phyloP scores from a whole-genome alignment of 768 basidiomycete genomes.

The Naganishia vishniacii region DNA sequence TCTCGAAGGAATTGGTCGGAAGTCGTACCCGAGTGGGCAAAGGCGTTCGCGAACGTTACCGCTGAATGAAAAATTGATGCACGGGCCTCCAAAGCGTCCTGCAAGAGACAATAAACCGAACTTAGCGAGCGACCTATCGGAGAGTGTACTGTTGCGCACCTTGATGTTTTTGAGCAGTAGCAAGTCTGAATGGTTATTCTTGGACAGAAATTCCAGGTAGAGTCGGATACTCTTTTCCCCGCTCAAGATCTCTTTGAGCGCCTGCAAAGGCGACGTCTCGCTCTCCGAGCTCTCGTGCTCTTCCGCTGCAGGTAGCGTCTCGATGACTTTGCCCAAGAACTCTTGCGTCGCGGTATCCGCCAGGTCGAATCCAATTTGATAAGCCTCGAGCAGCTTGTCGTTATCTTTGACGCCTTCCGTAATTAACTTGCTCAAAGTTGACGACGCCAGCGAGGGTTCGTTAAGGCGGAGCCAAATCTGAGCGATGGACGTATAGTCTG shows the following conservation, averaged over 20 bases:
- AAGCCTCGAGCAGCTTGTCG: conserved; percentile 66
- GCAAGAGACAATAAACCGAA: background rate
- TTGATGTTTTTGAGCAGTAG: conserved; percentile 88
- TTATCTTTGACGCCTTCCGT: conserved; percentile 27
- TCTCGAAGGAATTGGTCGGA: conserved; percentile 88
- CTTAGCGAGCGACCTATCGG: background rate
- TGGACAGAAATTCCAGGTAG: conserved; percentile 90
- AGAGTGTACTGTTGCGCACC: conserved; percentile 50
- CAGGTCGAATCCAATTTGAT: conserved; percentile 92
- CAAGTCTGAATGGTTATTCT: conserved; percentile 87
- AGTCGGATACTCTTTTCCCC: conserved; percentile 88
- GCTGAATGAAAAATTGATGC: conserved; percentile 97
- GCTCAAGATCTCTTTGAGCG: conserved; percentile 70
- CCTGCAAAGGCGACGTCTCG: conserved; percentile 9
- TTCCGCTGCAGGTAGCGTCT: conserved; percentile 22
- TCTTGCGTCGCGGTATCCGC: conserved; percentile 91
- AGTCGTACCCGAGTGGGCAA: conserved; percentile 96
- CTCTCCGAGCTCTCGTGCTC: conserved; percentile 16
- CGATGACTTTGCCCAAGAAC: conserved; percentile 71
- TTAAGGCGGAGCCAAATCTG: conserved; percentile 84
- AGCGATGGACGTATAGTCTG: conserved; percentile 71
- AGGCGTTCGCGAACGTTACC: conserved; percentile 91
- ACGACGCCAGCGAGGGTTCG: conserved; percentile 52
- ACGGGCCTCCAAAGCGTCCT: conserved; percentile 87
- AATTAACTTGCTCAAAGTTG: conserved; percentile 33